Evolutionary conservation across 306 rosid species (phyloP), one percentile per base, ranked within the genome.

Genomic region (Morella rubra): DNA sequence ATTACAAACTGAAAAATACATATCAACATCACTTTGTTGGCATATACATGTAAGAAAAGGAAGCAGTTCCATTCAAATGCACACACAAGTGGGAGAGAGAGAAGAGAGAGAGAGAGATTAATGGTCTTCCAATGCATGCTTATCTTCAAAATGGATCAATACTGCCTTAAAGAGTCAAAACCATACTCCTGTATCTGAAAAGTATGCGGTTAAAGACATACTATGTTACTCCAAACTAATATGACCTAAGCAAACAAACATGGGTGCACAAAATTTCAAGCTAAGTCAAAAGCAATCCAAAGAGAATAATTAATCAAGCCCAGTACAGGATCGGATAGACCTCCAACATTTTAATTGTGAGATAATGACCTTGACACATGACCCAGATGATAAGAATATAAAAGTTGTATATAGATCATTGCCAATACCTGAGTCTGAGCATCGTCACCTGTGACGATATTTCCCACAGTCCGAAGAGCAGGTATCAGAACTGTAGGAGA

Each of bases 371-470:
- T 66, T 44, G 46, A 66, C 51, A 16, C 8, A 66, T 66, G 32
- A 66, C 4, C 24, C n/a, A 18, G 50, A 41, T 22, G 44, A 8
- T 16, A 41, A 53, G 68, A 64, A 56, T 41, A 22, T 45, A 14
- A 80, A 55, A 46, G 37, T n/a, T 18, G 20, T 19, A n/a, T 44
- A 50, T 13, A 69, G 42, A 66, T 40, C 27, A 49, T 75, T 22
- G 64, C 62, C 73, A 41, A 41, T 78, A 90, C 95, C 90, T 90
- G 92, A 59, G 90, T 88, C 77, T 88, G 95, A 69, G 79, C 49
- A 82, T 90, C 92, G 72, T 90, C 91, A 32, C 92, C 95, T 0
- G 85, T 87, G 64, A 86, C 90, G 65, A 90, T 84, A 62, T 90
- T 90, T 56, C 95, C 95, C 12, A 81, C 84, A 20, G 90, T 84